Evolutionary conservation across 75 land plant species (phyloP), one percentile per base, ranked within the genome.

Genomic region (Cryptomeria japonica): DNA sequence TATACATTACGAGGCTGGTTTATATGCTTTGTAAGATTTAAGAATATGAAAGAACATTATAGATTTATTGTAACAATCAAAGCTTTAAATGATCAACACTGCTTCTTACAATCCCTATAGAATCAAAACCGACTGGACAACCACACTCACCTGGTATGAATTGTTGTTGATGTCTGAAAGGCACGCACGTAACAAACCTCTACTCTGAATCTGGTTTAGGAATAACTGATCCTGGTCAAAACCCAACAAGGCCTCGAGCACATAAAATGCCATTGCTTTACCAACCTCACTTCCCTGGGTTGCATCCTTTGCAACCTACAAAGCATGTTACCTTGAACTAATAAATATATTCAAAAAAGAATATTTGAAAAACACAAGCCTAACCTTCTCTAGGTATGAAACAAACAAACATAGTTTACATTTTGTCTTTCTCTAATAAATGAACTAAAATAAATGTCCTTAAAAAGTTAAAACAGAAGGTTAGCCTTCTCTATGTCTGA

Each of bases 221-320:
- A 98, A 97, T 85, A 91, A 90, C 86, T 89, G 96, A 34, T 98
- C 96, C 39, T 91, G 93, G 86, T 98, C 99, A 46, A 96, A 83
- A 46, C 90, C 90, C 80, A 98, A 87, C 44, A 96, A 88, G 68
- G 95, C 95, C 90, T 98, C 98, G 85, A 98, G 87, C 44, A 97
- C 95, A 93, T 95, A 95, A 56, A 94, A 87, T 22, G 99, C 89
- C 86, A 98, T 94, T 14, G 99, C 94, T 85, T 95, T 96, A 11
- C 93, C 96, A 86, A 95, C 88, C 88, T 98, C 99, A 89, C 97
- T 96, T 34, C 98, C 99, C 76, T 95, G 92, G 70, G 89, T 90
- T 70, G 97, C 94, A 91, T 98, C 99, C 80, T 93, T 96, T 55
- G 89, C 91, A 3, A 98, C 92, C 99, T 98, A 89, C 53, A 86